A percentile compares a stretch with the other conserved stretches of the same genome.
phyloP scores from a whole-genome alignment of 75 land plant species.

The Sequoiadendron giganteum region DNA sequence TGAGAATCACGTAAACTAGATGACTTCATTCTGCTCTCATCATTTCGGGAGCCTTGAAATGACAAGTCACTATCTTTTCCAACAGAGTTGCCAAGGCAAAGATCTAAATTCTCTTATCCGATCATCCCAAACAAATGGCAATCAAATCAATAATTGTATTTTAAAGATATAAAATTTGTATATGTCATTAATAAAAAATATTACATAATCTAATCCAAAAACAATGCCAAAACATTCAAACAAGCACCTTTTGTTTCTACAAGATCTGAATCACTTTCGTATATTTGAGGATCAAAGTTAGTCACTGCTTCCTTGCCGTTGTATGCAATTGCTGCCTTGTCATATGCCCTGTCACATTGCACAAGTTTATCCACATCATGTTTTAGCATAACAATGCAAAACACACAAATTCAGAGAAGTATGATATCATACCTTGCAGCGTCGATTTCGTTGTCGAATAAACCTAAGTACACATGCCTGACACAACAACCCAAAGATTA shows the following conservation, averaged over 20 bases:
- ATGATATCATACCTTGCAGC: conserved; percentile 40
- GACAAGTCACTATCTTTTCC: neutral
- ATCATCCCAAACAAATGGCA: neutral
- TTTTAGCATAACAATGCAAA: neutral
- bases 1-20: neutral
- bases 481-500: neutral
- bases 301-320: conserved; percentile 55
- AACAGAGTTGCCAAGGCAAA: conserved; percentile 6
- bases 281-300: conserved; percentile 45
- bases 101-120: neutral
- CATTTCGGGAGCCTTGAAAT: neutral
- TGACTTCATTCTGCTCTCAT: neutral
- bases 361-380: no score
- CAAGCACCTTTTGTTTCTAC: conserved; percentile 7
- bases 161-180: no score
- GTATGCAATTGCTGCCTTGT: conserved; percentile 46
- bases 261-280: conserved; percentile 17
- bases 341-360: conserved; percentile 39
- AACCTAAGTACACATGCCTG: conserved; percentile 52
- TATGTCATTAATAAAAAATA: no score
- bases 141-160: neutral
- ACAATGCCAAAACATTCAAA: neutral
- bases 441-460: conserved; percentile 50
- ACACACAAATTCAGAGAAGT: neutral
- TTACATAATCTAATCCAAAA: no score